Conservation (phyloP, 2,329 filamentous ascomycete genomes). For the Fusarium sororula region DNA sequence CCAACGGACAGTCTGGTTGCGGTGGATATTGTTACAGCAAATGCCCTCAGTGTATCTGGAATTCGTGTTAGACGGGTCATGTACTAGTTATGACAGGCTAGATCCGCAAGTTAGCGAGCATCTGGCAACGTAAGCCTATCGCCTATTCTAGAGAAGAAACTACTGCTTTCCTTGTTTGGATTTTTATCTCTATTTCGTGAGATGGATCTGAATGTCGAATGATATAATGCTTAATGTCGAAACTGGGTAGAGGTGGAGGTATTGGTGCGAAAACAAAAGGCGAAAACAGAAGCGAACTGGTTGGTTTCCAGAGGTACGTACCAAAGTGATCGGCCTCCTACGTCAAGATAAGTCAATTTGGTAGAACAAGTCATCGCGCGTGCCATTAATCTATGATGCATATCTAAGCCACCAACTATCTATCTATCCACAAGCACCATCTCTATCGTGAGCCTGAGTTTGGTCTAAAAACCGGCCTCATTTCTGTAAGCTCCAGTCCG, state of each 20-base stretch:
- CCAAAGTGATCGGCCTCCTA: not conserved
- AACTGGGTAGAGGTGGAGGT: not conserved
- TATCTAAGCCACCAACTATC: rapidly evolving
- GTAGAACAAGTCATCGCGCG: not conserved
- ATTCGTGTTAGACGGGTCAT: rapidly evolving
- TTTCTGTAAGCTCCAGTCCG: not conserved
- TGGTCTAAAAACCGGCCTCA: not conserved
- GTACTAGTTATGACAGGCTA: rapidly evolving
- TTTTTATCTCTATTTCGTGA: not conserved
- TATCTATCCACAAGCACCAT: rapidly evolving
- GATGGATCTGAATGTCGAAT: not conserved
- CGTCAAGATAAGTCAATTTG: not conserved
- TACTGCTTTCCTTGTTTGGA: too few species aligned
- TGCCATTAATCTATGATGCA: rapidly evolving
- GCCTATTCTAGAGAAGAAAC: not conserved
- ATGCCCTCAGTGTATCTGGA: not conserved
- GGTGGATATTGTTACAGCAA: not conserved
- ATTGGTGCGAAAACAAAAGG: not conserved
- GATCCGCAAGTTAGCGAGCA: not conserved
- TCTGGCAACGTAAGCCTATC: not conserved
- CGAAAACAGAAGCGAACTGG: not conserved
- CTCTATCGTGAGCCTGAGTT: not conserved
- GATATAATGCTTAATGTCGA: too few species aligned
- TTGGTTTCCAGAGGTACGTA: not conserved
- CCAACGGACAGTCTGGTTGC: not conserved